Conservation (phyloP, 495 filamentous ascomycete species). For the Pyrenula massariospora region DNA sequence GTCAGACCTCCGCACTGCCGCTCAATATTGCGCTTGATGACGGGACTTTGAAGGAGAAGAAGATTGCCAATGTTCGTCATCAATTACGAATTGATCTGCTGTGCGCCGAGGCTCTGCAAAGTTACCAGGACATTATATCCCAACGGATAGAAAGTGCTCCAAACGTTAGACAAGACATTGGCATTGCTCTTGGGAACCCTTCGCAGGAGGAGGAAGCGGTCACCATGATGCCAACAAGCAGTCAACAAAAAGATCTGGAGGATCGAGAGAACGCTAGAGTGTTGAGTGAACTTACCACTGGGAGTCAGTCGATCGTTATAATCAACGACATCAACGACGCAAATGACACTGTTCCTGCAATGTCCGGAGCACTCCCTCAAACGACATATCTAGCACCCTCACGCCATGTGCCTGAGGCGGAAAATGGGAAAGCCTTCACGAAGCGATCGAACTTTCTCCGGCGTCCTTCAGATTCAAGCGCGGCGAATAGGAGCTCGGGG, state of each 20-base stretch:
- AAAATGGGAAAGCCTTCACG: neutral
- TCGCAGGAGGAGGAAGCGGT: slow-evolving; percentile 7
- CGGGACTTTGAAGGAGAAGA: slow-evolving; percentile 32
- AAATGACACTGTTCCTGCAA: neutral
- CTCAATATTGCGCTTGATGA: slow-evolving; percentile 34
- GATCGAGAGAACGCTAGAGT: slow-evolving; percentile 14
- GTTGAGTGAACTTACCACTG: slow-evolving; percentile 55
- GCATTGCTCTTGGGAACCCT: slow-evolving; percentile 4
- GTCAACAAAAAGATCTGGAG: slow-evolving; percentile 7
- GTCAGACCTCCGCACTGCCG: slow-evolving; percentile 33
- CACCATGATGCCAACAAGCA: slow-evolving; percentile 10
- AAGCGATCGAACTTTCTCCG: neutral
- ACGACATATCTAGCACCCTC: neutral
- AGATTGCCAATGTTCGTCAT: slow-evolving; percentile 21
- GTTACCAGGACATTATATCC: slow-evolving; percentile 32
- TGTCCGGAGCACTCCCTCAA: slow-evolving; percentile 16
- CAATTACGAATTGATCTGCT: slow-evolving; percentile 59
- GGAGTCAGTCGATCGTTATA: slow-evolving; percentile 81
- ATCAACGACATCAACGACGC: slow-evolving; percentile 35
- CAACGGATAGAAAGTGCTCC: slow-evolving; percentile 2
- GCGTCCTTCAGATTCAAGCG: neutral
- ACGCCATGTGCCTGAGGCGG: neutral
- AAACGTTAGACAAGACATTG: slow-evolving; percentile 4
- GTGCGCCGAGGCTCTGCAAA: slow-evolving; percentile 60
- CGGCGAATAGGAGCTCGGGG: neutral